Conservation (phyloP, 331 rosid genomes). For the Malus hybrid region DNA sequence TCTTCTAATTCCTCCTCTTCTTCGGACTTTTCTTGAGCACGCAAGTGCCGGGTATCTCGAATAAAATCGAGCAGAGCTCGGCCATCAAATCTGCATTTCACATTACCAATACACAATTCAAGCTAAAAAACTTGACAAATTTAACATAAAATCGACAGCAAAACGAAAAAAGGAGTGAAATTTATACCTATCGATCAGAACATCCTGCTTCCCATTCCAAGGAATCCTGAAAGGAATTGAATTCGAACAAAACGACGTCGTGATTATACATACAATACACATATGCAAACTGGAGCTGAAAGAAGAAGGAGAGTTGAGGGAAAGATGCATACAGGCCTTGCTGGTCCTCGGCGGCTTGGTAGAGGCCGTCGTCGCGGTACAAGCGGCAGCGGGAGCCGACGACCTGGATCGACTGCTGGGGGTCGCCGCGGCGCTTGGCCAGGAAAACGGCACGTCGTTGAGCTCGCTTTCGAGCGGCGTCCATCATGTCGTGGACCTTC, state of each 20-base stretch:
- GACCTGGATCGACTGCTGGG: conserved; percentile 84
- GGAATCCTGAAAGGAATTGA: conserved; percentile 62
- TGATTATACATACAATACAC: neutral
- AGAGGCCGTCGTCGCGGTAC: conserved; percentile 87
- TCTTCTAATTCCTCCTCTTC: conserved; percentile 99
- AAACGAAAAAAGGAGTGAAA: neutral
- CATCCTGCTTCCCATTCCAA: conserved; percentile 95
- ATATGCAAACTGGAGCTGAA: neutral
- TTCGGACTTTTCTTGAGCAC: conserved; percentile 68
- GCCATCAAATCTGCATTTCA: conserved; percentile 74
- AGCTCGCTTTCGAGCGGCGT: conserved; percentile 96
- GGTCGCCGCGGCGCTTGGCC: conserved; percentile 95
- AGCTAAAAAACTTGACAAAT: neutral
- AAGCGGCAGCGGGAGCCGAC: conserved; percentile 68
- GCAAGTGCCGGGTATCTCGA: conserved; percentile 58
- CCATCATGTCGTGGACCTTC: conserved; percentile 99
- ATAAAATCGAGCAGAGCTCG: conserved; percentile 96
- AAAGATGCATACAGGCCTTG: conserved; percentile 78
- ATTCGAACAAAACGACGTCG: neutral
- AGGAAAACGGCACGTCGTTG: conserved; percentile 86
- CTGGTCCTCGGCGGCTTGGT: conserved; percentile 90
- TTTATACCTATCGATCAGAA: conserved; percentile 77
- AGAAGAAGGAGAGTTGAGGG: neutral
- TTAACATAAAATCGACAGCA: neutral
- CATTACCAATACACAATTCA: conserved; percentile 4